phyloP scores from a whole-genome alignment of 1,284 basidiomycete genomes.

The Xanthoconium separans region DNA sequence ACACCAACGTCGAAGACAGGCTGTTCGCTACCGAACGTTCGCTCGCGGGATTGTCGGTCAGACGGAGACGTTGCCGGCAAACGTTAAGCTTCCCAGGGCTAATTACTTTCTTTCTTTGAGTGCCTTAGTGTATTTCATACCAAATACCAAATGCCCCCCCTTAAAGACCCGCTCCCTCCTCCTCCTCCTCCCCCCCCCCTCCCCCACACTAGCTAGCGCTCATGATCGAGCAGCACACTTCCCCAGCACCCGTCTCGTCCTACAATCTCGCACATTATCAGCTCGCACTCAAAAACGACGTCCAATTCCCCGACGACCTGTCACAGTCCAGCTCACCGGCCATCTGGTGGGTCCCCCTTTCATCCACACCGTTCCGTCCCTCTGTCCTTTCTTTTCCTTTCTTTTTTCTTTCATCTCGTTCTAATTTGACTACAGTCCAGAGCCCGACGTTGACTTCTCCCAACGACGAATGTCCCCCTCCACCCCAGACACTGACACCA shows the following conservation, averaged over 20 bases:
- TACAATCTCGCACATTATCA: conserved; percentile 66
- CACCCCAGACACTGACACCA: conserved; percentile 58
- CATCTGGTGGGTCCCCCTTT: conserved; percentile 42
- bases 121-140: conserved; percentile 38
- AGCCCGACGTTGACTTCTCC: conserved; percentile 48
- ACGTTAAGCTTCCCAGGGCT: conserved; percentile 35
- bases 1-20: conserved; percentile 17
- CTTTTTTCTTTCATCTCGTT: neutral
- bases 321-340: conserved; percentile 49
- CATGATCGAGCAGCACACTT: conserved; percentile 45
- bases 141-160: neutral
- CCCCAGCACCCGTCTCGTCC: conserved; percentile 45
- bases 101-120: conserved; percentile 32
- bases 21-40: conserved; percentile 38
- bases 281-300: conserved; percentile 49
- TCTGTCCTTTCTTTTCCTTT: conserved; percentile 8
- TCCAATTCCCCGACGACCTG: conserved; percentile 42
- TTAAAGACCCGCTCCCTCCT: conserved; percentile 19
- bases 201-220: conserved; percentile 11
- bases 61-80: conserved; percentile 35
- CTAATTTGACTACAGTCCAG: conserved; percentile 31
- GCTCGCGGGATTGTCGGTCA: conserved; percentile 30
- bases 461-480: conserved; percentile 62
- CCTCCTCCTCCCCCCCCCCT: conserved; percentile 16
- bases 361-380: conserved; percentile 21